Evolutionary conservation across 148 eudicot species (phyloP).

Genomic region (Rhododendron mucronatum): DNA sequence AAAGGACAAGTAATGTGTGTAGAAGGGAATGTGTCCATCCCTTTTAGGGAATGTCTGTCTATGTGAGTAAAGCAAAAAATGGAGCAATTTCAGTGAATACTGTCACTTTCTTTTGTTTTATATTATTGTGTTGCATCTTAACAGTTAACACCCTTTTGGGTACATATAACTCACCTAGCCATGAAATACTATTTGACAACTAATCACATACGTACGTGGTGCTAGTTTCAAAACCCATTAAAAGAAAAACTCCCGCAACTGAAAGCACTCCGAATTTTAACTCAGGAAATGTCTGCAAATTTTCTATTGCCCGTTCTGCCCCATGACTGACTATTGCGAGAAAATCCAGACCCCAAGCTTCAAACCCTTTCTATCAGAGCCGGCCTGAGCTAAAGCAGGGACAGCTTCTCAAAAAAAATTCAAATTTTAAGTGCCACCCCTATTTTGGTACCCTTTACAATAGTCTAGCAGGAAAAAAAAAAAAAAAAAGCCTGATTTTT

Average conservation of each 20-base stretch:
- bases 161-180: background rate
- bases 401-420: too few species aligned
- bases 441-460: too few species aligned
- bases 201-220: background rate
- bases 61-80: too few species aligned
- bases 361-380: background rate
- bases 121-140: too few species aligned
- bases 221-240: background rate
- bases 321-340: background rate
- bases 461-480: too few species aligned
- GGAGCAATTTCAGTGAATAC: too few species aligned
- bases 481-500: too few species aligned
- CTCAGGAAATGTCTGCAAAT: background rate
- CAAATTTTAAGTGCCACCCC: too few species aligned
- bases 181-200: background rate
- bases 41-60: too few species aligned
- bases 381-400: too few species aligned
- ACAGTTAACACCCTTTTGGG: background rate
- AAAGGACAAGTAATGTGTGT: too few species aligned
- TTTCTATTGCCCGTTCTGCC: background rate
- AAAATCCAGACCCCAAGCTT: background rate
- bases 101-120: background rate
- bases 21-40: too few species aligned
- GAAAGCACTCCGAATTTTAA: background rate
- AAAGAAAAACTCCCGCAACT: background rate